Percentiles rank a stretch among this genome's conserved stretches.
Evolutionary conservation across 495 filamentous ascomycete species (phyloP).

Genomic region (Clohesyomyces aquaticus): DNA sequence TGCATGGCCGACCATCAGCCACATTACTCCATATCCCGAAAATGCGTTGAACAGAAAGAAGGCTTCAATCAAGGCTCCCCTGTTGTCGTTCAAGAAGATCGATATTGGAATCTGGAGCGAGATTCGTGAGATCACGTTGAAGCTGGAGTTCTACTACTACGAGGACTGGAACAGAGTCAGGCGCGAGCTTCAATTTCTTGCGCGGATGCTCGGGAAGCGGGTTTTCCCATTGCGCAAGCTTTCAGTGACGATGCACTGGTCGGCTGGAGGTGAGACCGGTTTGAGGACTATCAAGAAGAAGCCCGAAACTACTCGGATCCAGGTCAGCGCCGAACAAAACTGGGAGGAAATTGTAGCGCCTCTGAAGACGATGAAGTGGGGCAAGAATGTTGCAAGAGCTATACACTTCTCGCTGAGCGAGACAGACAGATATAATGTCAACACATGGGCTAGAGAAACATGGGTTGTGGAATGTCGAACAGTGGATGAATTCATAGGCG

Average conservation of each 20-base stretch:
- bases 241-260: not conserved
- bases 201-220: not conserved
- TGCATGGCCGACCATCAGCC: not conserved
- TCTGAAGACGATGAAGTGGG: not conserved
- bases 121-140: not conserved
- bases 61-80: not conserved
- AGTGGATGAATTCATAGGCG: too few relatives aligned
- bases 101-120: not conserved
- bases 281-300: not conserved
- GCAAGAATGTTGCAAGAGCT: not conserved
- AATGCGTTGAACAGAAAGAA: not conserved
- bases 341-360: not conserved
- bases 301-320: not conserved
- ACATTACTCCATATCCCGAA: not conserved
- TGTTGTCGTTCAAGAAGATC: not conserved
- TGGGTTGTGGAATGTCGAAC: too few relatives aligned
- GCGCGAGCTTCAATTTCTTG: not conserved
- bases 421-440: not conserved
- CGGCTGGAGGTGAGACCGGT: not conserved
- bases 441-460: too few relatives aligned
- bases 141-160: not conserved
- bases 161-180: not conserved
- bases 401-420: not conserved
- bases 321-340: too few relatives aligned
- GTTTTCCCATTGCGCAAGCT: not conserved